Base-by-base conservation (phyloP, 352 stramenopile species). In the Elongisporangium senticosum region DNA sequence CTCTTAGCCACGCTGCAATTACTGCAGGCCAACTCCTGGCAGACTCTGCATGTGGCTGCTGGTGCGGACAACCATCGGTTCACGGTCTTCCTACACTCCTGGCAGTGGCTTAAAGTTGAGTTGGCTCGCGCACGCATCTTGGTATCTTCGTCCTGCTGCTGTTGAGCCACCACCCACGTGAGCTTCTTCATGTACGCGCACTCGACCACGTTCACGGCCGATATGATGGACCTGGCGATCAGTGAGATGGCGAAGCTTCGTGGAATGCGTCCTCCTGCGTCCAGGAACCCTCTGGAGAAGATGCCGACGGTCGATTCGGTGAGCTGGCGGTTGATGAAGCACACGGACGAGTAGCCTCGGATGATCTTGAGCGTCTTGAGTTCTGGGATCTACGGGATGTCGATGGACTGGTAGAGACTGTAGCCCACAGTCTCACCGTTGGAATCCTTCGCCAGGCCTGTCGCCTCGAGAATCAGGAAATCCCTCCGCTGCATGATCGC, bases 151-250 rank as follows among this genome's bases (percentile, higher is more conserved):
- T 58, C 15, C 43, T 49, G 53, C 23, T 58, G 37, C 53, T 17
- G 7, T 4, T 7, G 10, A 19, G 20, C 10, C 63, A 69, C 65
- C 48, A 74, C 63, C 71, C 70, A 83, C 54, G 61, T 66, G 49
- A 89, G 70, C 40, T 89, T 89, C 61, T 83, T 85, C 40, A 81
- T 63, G 55, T 83, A 75, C 17, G 72, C 68, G 56, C 72, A 86
- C 54, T 89, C 75, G 20, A 77, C 64, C 6, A 85, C 56, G 4
- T 60, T 55, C 17, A 67, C 62, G 37, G 61, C 74, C 11, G 67
- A 60, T 21, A 84, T 71, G 13, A 83, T 70, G 20, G 67, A 62
- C 6, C 84, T 73, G 21, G 73, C 64, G 19, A 69, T 71, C 19
- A 68, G 56, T 2, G 61, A 53, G 6, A 62, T 61, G 5, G 59